phyloP scores from a whole-genome alignment of 2,329 filamentous ascomycete species.

The Akanthomyces lecanii region DNA sequence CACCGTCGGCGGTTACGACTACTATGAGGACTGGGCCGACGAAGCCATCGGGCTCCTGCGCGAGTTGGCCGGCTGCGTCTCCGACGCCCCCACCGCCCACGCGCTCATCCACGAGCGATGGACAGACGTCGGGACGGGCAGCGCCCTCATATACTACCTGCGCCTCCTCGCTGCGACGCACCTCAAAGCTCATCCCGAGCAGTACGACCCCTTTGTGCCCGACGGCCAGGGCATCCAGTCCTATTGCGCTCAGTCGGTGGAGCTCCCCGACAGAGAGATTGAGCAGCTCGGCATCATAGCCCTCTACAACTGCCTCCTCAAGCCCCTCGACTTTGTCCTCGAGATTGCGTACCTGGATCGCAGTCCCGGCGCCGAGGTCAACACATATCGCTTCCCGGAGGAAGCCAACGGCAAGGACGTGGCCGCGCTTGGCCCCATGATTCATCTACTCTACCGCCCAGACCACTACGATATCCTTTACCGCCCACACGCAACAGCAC shows the following conservation, averaged over 20 bases:
- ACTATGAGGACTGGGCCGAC: constrained; percentile 77
- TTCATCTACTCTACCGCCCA: constrained; percentile 61
- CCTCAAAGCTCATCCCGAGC: constrained; percentile 68
- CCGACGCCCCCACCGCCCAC: constrained; percentile 54
- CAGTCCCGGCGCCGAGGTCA: constrained; percentile 72
- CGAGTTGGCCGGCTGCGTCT: constrained; percentile 56
- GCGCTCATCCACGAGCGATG: constrained; percentile 59
- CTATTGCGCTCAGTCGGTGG: constrained; percentile 67
- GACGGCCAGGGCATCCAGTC: constrained; percentile 55
- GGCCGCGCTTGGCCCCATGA: constrained; percentile 44
- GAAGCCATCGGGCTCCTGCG: constrained; percentile 66
- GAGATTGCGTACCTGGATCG: constrained; percentile 91
- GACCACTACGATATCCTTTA: constrained; percentile 97
- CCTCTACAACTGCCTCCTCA: constrained; percentile 73
- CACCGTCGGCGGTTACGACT: constrained; percentile 65
- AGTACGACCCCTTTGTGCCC: constrained; percentile 69
- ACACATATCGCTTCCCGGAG: constrained; percentile 61
- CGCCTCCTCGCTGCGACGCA: constrained; percentile 79
- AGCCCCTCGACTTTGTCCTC: constrained; percentile 71
- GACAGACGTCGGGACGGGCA: constrained; percentile 65
- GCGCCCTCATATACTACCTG: constrained; percentile 79
- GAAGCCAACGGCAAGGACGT: constrained; percentile 45
- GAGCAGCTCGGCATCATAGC: constrained; percentile 82
- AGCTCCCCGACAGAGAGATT: constrained; percentile 76
- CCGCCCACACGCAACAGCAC: constrained; percentile 39